Evolutionary conservation across 148 eudicot genomes (phyloP).

Genomic region (Nepenthes gracilis): DNA sequence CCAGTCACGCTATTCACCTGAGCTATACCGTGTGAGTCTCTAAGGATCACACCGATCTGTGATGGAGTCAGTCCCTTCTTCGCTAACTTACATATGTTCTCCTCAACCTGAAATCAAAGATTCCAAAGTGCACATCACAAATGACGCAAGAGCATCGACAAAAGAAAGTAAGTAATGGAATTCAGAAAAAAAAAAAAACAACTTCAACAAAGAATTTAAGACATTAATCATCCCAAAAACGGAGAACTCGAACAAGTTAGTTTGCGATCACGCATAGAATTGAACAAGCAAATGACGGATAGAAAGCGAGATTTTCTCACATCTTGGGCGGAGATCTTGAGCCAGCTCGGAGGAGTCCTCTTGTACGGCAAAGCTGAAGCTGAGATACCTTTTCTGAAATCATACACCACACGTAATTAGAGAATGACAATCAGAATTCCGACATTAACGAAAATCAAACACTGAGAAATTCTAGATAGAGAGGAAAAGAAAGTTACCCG

Average conservation of each 20-base stretch:
- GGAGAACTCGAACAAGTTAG: neutral
- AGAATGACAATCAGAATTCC: neutral
- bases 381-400: slow-evolving; percentile 25
- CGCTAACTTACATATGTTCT: slow-evolving; percentile 20
- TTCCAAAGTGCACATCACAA: neutral
- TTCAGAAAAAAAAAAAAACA: neutral
- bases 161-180: neutral
- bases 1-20: slow-evolving; percentile 12
- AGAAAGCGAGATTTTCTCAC: slow-evolving; percentile 6
- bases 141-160: too few species aligned
- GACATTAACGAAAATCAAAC: neutral
- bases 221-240: neutral
- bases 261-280: too few species aligned
- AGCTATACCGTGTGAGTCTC: slow-evolving; percentile 17
- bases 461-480: neutral
- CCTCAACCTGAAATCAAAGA: slow-evolving; percentile 20
- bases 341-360: slow-evolving; percentile 32
- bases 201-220: neutral
- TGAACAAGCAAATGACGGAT: neutral
- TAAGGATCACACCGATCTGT: slow-evolving; percentile 14
- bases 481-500: slow-evolving; percentile 6
- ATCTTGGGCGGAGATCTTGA: slow-evolving; percentile 27
- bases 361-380: slow-evolving; percentile 26
- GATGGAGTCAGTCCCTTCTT: slow-evolving; percentile 17
- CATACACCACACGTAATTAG: neutral